Conservation (phyloP, 1,284 basidiomycete genomes). For the Austropuccinia psidii region DNA sequence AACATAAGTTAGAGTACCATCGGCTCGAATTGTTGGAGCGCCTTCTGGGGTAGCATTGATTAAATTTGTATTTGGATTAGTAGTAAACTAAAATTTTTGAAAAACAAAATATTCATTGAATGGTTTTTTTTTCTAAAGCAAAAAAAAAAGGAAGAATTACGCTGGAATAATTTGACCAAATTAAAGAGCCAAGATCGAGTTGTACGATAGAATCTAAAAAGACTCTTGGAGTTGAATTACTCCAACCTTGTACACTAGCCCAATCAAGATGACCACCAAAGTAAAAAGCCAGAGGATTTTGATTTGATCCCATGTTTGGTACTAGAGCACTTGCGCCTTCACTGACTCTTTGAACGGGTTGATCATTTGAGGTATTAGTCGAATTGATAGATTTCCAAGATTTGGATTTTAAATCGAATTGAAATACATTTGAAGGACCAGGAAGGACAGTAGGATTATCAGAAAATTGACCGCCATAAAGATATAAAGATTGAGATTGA, state of each 20-base stretch:
- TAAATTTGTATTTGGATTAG: constrained; percentile 37
- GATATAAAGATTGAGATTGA: constrained; percentile 38
- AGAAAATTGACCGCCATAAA: constrained; percentile 41
- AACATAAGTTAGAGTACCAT: constrained; percentile 42
- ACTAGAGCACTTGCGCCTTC: constrained; percentile 41
- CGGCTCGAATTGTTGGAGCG: constrained; percentile 41
- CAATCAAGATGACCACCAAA: constrained; percentile 42
- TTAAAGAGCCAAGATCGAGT: constrained; percentile 14
- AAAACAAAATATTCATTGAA: neutral
- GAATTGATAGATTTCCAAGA: constrained; percentile 39
- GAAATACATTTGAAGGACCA: constrained; percentile 37
- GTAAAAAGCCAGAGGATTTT: constrained; percentile 40
- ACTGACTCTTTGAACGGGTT: constrained; percentile 39
- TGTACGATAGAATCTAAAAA: constrained; percentile 20
- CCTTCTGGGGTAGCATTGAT: constrained; percentile 39
- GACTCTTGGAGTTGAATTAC: constrained; percentile 40
- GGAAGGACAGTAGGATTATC: constrained; percentile 41
- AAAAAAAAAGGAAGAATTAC: neutral
- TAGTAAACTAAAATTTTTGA: constrained; percentile 14
- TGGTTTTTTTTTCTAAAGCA: constrained; percentile 6
- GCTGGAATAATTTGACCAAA: constrained; percentile 27
- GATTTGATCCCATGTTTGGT: constrained; percentile 32
- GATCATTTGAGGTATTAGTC: too few species aligned
- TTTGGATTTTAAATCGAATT: constrained; percentile 38
- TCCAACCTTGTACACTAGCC: constrained; percentile 41